phyloP scores from a whole-genome alignment of 148 eudicot genomes.

The Tetragonia tetragonoides region DNA sequence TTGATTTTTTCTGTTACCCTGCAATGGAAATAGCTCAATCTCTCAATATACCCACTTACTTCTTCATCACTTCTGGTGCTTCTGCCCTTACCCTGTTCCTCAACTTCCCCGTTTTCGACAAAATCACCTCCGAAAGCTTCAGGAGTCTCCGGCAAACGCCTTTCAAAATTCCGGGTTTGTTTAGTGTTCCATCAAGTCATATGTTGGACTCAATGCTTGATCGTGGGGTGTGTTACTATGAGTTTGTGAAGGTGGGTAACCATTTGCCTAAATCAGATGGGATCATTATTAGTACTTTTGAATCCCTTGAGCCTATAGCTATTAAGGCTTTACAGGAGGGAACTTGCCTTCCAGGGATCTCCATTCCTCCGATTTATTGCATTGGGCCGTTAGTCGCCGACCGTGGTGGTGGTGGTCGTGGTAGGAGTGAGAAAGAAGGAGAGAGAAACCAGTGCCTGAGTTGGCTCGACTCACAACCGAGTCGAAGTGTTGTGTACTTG shows the following conservation, averaged over 20 bases:
- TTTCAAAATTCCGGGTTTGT: conserved; percentile 42
- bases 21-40: conserved; percentile 24
- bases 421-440: neutral
- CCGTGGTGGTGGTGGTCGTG: neutral
- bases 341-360: conserved; percentile 18
- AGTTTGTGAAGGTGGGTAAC: conserved; percentile 11
- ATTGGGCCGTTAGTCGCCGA: conserved; percentile 42
- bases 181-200: conserved; percentile 38
- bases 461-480: conserved; percentile 58
- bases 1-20: conserved; percentile 46
- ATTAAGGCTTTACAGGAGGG: conserved; percentile 29
- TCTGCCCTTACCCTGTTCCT: conserved; percentile 25
- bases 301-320: conserved; percentile 28
- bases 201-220: conserved; percentile 40
- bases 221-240: conserved; percentile 12
- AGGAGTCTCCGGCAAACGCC: conserved; percentile 30
- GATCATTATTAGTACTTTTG: conserved; percentile 36
- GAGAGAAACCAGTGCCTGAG: conserved; percentile 33
- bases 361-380: conserved; percentile 36
- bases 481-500: conserved; percentile 45
- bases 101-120: conserved; percentile 33
- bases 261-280: conserved; percentile 28
- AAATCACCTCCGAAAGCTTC: conserved; percentile 25
- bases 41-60: conserved; percentile 41
- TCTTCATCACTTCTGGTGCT: conserved; percentile 47